These are phyloP conservation scores for Sphaerulina vaccinii DNA, from an alignment of 2,329 filamentous ascomycete species.

Conservation along the genomic window DNA sequence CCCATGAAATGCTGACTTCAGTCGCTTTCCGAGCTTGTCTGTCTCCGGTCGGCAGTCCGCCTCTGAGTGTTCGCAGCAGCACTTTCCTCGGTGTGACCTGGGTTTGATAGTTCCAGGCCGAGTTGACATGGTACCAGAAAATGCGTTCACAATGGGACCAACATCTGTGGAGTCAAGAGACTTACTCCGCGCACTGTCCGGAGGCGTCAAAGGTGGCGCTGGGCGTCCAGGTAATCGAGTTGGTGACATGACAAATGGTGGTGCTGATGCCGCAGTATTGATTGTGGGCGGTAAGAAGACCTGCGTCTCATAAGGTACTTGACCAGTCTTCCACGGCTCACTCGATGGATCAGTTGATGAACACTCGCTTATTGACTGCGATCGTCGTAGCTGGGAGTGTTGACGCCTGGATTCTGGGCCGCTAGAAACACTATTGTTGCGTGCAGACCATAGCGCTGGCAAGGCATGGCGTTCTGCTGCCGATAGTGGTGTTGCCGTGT, in stretches of 20 bases:
- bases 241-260: neutral
- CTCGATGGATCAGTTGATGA: neutral
- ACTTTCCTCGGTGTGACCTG: neutral
- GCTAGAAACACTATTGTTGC: neutral
- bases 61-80: neutral
- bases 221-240: neutral
- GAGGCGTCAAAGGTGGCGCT: slow-evolving; percentile 2
- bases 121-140: slow-evolving; percentile 3
- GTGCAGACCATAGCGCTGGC: neutral
- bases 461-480: neutral
- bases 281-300: neutral
- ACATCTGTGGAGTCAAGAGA: neutral
- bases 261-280: neutral
- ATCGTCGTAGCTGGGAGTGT: neutral
- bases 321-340: neutral
- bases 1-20: neutral
- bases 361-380: neutral
- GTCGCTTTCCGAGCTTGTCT: neutral
- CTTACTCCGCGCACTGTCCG: slow-evolving; percentile 1
- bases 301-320: slow-evolving; percentile 5
- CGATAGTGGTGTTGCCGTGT: neutral
- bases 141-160: neutral
- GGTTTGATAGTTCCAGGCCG: neutral
- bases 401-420: neutral
- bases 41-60: neutral